phyloP scores from a whole-genome alignment of 768 basidiomycete genomes.

The Gloeopeniophorella convolvens region DNA sequence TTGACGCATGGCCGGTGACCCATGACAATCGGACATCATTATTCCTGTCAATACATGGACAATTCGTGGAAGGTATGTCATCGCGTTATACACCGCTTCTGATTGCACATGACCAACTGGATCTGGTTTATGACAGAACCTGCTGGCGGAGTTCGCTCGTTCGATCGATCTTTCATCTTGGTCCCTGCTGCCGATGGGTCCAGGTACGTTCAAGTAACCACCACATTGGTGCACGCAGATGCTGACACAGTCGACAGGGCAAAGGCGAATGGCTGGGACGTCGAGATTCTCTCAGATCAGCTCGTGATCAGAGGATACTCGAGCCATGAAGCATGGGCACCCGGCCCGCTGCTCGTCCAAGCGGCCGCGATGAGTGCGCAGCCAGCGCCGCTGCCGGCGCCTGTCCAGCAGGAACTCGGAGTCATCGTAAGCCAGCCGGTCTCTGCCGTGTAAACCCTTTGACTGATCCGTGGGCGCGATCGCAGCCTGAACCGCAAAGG shows the following conservation, averaged over 20 bases:
- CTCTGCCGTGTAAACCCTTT: slow-evolving; percentile 3
- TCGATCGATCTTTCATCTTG: slow-evolving; percentile 88
- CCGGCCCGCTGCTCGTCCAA: slow-evolving; percentile 69
- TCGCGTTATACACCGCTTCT: not conserved
- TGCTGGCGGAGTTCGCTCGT: slow-evolving; percentile 77
- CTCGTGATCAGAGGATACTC: slow-evolving; percentile 81
- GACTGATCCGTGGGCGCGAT: slow-evolving; percentile 19
- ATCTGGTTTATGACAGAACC: slow-evolving; percentile 40
- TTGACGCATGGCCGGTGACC: slow-evolving; percentile 78
- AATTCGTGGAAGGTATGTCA: slow-evolving; percentile 81
- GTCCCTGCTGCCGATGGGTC: slow-evolving; percentile 77
- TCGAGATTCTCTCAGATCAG: slow-evolving; percentile 84
- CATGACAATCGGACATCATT: slow-evolving; percentile 50
- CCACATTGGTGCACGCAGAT: slow-evolving; percentile 10
- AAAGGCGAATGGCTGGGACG: slow-evolving; percentile 80
- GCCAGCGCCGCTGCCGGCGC: slow-evolving; percentile 25
- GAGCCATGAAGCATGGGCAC: slow-evolving; percentile 70
- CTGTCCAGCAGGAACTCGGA: slow-evolving; percentile 46
- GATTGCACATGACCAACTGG: not conserved
- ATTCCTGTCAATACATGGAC: slow-evolving; percentile 77
- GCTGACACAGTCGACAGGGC: slow-evolving; percentile 43
- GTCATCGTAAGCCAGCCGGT: slow-evolving; percentile 46
- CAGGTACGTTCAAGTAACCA: slow-evolving; percentile 47
- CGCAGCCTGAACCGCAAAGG: slow-evolving; percentile 65
- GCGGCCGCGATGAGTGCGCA: slow-evolving; percentile 32